Conservation (phyloP, 169 alveolate genomes). For the Plasmodium sp. region DNA sequence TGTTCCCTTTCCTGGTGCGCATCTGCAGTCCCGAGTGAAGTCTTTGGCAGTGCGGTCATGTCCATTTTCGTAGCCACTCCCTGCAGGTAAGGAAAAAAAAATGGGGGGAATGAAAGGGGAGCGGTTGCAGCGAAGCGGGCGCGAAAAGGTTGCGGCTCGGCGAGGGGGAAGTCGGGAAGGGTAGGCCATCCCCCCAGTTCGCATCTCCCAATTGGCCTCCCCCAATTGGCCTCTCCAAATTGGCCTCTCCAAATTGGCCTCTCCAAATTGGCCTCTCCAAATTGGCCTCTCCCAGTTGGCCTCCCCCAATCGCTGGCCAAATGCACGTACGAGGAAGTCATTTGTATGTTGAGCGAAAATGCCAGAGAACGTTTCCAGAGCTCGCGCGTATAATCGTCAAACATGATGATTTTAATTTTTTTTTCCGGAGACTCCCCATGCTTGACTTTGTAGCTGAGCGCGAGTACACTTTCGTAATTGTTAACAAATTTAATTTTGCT, state of each 20-base stretch:
- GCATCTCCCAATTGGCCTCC: not conserved
- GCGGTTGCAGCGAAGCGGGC: not conserved
- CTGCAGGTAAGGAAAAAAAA: slow-evolving; percentile 33
- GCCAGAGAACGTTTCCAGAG: slow-evolving; percentile 71
- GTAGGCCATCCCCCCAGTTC: not conserved
- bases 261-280: too few relatives aligned
- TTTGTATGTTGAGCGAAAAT: slow-evolving; percentile 35
- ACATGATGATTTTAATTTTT: slow-evolving; percentile 58
- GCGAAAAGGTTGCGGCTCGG: not conserved
- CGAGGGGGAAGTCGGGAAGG: not conserved
- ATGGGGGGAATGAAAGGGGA: not conserved
- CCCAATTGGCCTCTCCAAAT: not conserved
- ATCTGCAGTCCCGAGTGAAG: not conserved
- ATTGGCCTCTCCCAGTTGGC: not conserved
- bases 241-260: not conserved
- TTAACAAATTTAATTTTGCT: slow-evolving; percentile 36
- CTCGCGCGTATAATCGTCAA: slow-evolving; percentile 74
- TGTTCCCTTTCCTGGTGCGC: not conserved
- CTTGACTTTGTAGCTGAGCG: slow-evolving; percentile 30
- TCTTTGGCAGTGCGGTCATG: not conserved
- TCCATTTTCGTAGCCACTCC: slow-evolving; percentile 74
- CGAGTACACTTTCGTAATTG: slow-evolving; percentile 32
- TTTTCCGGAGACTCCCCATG: slow-evolving; percentile 15
- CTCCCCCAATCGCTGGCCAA: not conserved
- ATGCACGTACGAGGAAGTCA: slow-evolving; percentile 62